Evolutionary conservation across 441 rosid species (phyloP).

Genomic region (Euphorbia schlechtendalii): DNA sequence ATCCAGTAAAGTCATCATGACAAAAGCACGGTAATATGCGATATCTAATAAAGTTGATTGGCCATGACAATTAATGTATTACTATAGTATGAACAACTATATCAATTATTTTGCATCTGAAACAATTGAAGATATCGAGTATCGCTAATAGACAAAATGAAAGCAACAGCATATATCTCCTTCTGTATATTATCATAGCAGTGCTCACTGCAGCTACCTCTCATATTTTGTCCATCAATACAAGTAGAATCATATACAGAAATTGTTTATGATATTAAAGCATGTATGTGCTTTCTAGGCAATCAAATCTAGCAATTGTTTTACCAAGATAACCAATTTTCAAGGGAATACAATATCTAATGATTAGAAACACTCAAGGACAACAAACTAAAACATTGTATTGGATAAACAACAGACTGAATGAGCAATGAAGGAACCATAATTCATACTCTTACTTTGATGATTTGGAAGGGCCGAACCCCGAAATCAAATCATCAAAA

Average conservation of each 20-base stretch:
- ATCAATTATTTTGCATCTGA: no score
- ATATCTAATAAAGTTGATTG: no score
- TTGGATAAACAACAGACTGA: background rate
- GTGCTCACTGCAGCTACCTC: background rate
- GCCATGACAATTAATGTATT: no score
- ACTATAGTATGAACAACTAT: no score
- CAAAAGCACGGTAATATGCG: no score
- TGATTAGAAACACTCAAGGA: background rate
- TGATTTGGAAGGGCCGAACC: constrained; percentile 49
- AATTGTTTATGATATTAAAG: no score
- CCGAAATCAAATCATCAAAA: constrained; percentile 65
- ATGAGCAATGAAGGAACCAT: background rate
- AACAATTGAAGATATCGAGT: background rate
- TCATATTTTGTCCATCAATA: background rate
- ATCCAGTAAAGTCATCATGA: no score
- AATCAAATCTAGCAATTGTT: no score
- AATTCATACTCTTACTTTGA: constrained; percentile 38
- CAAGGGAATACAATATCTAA: no score
- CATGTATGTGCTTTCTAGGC: no score
- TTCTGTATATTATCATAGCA: background rate
- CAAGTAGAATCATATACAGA: no score
- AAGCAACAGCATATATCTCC: background rate
- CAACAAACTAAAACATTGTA: constrained; percentile 10
- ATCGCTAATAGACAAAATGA: background rate
- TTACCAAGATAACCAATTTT: no score